Evolutionary conservation across 2,329 filamentous ascomycete genomes (phyloP).

Genomic region (Phaeosphaeriaceae sp.): DNA sequence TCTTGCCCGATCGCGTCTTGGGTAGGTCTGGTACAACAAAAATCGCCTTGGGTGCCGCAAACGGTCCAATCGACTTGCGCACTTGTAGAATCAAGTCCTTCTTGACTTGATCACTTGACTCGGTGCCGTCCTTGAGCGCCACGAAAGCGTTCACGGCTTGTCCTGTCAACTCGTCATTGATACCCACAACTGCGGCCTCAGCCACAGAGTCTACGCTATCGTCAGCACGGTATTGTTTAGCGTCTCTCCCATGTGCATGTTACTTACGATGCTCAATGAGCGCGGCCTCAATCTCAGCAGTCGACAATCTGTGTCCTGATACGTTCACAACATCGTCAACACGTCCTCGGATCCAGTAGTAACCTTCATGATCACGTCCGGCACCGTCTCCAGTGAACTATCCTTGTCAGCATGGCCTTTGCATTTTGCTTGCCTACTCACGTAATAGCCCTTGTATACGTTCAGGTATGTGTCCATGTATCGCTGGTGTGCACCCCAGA

Average conservation of each 20-base stretch:
- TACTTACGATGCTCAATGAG: constrained; percentile 81
- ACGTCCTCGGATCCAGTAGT: constrained; percentile 99
- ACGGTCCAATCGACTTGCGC: constrained; percentile 95
- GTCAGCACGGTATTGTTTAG: constrained; percentile 22
- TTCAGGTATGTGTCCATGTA: constrained; percentile 99
- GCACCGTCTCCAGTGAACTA: constrained; percentile 93
- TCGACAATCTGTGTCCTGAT: constrained; percentile 92
- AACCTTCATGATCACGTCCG: constrained; percentile 94
- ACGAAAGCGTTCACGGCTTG: constrained; percentile 98
- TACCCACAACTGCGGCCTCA: constrained; percentile 93
- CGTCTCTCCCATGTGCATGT: neutral
- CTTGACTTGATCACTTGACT: constrained; percentile 78
- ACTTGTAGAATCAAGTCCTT: constrained; percentile 96
- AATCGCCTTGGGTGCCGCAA: constrained; percentile 93
- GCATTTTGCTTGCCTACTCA: constrained; percentile 58
- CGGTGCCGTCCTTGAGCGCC: constrained; percentile 83
- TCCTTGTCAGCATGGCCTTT: constrained; percentile 20
- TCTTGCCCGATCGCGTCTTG: constrained; percentile 98
- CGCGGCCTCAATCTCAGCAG: constrained; percentile 96
- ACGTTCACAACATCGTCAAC: constrained; percentile 99
- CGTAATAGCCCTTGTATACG: constrained; percentile 97
- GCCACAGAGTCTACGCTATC: constrained; percentile 69
- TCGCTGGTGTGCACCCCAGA: constrained; percentile 96
- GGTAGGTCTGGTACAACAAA: constrained; percentile 91
- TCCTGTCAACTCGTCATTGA: constrained; percentile 90